Base-by-base conservation (phyloP, 441 rosid genomes). In the Gossypium gossypioides region DNA sequence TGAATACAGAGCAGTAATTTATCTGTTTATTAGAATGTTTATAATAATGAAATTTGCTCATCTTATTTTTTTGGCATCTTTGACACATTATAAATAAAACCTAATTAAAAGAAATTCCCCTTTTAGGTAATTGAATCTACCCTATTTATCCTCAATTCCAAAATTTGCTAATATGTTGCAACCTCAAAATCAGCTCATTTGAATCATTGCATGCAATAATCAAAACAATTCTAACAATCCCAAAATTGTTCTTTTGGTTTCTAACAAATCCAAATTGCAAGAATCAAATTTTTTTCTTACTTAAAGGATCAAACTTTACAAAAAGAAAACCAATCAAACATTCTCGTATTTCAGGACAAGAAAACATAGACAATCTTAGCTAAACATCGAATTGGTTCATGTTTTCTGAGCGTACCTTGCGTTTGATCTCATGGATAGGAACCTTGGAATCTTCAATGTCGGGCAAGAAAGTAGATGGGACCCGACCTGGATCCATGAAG, bases 371-470 rank as follows among this genome's bases (percentile, higher is more conserved):
- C 7, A 32, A 32, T 12, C 18, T 42, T 44, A 65, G 1, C 12
- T 6, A 44, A 44, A 65, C 21, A 65, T 22, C 15, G 21, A 65
- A 24, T 46, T 24, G 8, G 3, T 13, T 34, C n/a, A 24, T 13
- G 18, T 13, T 42, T 40, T 9, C 13, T 29, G 0, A 77, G 29
- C n/a, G 13, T 74, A 90, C 97, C 88, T 90, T 92, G 73, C 97
- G 92, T 77, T 93, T 93, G 86, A 91, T 93, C 88, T 92, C 97
- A 62, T 88, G 92, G 42, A 91, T 73, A 72, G 91, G 85, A 77
- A 74, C 78, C 62, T 78, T 70, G 8, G 85, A 77, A 71, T 89
- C 96, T 80, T 93, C 97, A 44, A 91, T 73, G 60, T 91, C 90
- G 9, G 96, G 97, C 84, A 79, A 52, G 86, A 83, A 93, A 62